Conservation (phyloP, 169 alveolate species). For the Cryptosporidium canis region DNA sequence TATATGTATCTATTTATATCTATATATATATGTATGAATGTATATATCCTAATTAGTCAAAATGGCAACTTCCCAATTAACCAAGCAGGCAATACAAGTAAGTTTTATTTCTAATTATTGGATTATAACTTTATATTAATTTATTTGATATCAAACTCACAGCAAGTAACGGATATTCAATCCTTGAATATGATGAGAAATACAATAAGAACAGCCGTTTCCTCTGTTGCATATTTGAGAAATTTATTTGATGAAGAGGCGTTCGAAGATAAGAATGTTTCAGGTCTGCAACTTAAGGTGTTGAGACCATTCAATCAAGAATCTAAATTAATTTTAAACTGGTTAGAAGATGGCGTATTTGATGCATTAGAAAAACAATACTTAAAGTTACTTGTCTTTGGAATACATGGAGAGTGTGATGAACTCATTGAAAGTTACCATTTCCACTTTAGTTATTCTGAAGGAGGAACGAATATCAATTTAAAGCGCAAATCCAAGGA, state of each 20-base stretch:
- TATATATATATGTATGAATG: too few relatives aligned
- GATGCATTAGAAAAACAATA: constrained; percentile 84
- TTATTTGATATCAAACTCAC: neutral
- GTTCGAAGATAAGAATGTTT: constrained; percentile 78
- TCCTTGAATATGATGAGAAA: constrained; percentile 78
- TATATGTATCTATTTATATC: too few relatives aligned
- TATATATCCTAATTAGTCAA: too few relatives aligned
- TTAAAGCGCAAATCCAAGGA: constrained; percentile 48
- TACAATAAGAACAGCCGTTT: constrained; percentile 77
- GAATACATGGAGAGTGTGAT: constrained; percentile 80
- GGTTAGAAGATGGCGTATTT: constrained; percentile 87
- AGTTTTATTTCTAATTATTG: constrained; percentile 14
- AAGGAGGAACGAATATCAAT: constrained; percentile 72
- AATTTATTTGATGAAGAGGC: constrained; percentile 79
- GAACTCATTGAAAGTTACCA: constrained; percentile 81
- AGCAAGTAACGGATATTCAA: constrained; percentile 79
- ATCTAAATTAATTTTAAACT: constrained; percentile 79
- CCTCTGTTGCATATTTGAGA: constrained; percentile 78
- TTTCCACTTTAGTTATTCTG: constrained; percentile 76
- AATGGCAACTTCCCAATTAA: constrained; percentile 65
- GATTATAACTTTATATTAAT: neutral
- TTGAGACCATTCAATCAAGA: constrained; percentile 76
- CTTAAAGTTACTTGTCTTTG: constrained; percentile 79
- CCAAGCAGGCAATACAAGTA: constrained; percentile 53
- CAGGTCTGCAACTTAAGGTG: constrained; percentile 76